Evolutionary conservation across 2,329 filamentous ascomycete genomes (phyloP).

Genomic region (Volutella citrinella): DNA sequence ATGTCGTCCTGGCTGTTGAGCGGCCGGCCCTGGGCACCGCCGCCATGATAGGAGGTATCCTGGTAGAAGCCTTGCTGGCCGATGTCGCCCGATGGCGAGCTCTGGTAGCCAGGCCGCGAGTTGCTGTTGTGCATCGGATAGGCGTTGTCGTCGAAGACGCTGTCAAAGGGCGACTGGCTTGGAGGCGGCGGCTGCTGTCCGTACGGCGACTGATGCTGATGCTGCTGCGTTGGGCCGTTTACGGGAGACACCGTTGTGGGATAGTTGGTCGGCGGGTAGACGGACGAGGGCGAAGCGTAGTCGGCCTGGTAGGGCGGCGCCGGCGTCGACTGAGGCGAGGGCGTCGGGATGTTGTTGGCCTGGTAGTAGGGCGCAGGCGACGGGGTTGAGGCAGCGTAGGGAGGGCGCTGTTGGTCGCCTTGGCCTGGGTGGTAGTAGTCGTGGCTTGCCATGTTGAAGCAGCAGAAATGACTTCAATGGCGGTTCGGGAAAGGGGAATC

Average conservation of each 20-base stretch:
- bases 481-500: too few species aligned
- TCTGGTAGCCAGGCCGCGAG: slow-evolving; percentile 15
- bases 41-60: slow-evolving; percentile 56
- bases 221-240: slow-evolving; percentile 26
- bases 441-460: slow-evolving; percentile 54
- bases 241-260: slow-evolving; percentile 22
- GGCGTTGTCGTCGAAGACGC: slow-evolving; percentile 65
- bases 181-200: too few species aligned
- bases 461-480: too few species aligned
- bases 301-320: slow-evolving; percentile 34
- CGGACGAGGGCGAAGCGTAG: slow-evolving; percentile 19
- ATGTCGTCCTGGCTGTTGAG: slow-evolving; percentile 50
- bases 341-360: slow-evolving; percentile 36
- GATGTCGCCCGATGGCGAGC: slow-evolving; percentile 38
- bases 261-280: slow-evolving; percentile 14
- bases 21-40: slow-evolving; percentile 37
- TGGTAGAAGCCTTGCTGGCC: slow-evolving; percentile 39
- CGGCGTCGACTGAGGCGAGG: slow-evolving; percentile 38
- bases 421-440: slow-evolving; percentile 60
- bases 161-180: slow-evolving; percentile 57
- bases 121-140: slow-evolving; percentile 56
- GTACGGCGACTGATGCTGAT: slow-evolving; percentile 33
- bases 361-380: slow-evolving; percentile 41
- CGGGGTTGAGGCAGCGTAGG: slow-evolving; percentile 30
- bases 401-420: slow-evolving; percentile 39